Base-by-base conservation (phyloP, 2,329 filamentous ascomycete genomes). In the Sclerotiophoma versabilis region DNA sequence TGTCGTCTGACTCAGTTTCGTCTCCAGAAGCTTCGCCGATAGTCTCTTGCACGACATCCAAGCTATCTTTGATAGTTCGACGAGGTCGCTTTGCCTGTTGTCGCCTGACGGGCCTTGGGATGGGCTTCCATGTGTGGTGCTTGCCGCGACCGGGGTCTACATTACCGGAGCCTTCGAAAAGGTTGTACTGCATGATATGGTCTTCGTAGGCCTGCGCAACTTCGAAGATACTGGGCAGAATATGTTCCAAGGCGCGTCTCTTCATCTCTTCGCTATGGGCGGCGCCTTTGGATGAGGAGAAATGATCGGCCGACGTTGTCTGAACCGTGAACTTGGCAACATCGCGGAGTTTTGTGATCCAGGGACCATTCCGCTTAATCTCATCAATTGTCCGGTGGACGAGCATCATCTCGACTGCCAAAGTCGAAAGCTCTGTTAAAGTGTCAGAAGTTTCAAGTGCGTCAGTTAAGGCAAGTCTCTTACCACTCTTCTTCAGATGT, bases 401-500 rank as follows among this genome's bases (percentile, higher is more conserved):
- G 6, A 70, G 51, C 63, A 71, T 63, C n/a, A 73, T 56, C 26
- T 68, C 63, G 7, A 69, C 62, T 3, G 66, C 69, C 15, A 73
- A 38, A 7, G 55, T 63, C 29, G 67, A 49, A 4, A 72, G 63
- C 2, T 63, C 69, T 72, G 30, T 2, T 27, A n/a, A 2, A 5
- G n/a, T 11, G 25, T 66, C 22, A 64, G 60, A 46, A 37, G 30
- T 15, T 12, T 17, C 8, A 11, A 5, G 26, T 22, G 4, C 8
- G 4, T 19, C 7, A 36, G 30, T 19, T 6, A 36, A 27, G 26
- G 15, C 10, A 34, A 10, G 20, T 7, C 26, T 49, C 63, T 54
- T 63, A 70, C 71, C 54, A n/a, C 58, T 32, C 30, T 65, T 63
- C 34, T 64, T 64, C 8, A 74, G 57, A 37, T 74, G 71, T 2